Evolutionary conservation across 257 asterid species (phyloP), one percentile per base, ranked within the genome.

Genomic region (Primulina huaijiensis): DNA sequence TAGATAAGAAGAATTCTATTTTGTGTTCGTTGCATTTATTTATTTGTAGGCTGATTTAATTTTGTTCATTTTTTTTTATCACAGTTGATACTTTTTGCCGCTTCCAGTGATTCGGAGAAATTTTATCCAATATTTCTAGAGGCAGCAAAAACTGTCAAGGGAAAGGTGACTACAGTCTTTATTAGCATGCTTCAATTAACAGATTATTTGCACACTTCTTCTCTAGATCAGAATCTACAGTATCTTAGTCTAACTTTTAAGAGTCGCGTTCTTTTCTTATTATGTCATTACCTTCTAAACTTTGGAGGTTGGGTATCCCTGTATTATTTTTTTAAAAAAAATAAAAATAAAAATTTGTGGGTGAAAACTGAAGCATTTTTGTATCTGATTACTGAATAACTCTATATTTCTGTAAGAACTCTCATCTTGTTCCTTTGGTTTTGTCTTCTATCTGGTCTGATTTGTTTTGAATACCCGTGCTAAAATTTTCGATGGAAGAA

Each of bases 61-160:
- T 50, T 65, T 55, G 34, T 43, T 68, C 67, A 34, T 65, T 79
- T 50, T 82, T 67, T 56, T 25, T 61, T 35, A 12, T 68, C 25
- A 38, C 92, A 92, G 98, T 76, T 93, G 86, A 78, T 93, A 67
- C 95, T 93, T 60, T 93, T 93, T 82, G 82, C 92, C 71, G 75
- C 85, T 72, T 85, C 94, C 63, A 74, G 72, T 27, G 96, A 89
- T 55, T 62, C 92, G 27, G 89, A 79, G 77, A 90, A 83, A 77
- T 71, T 75, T 63, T 80, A 86, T 71, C 85, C 94, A 29, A 33
- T 65, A 43, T 50, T 50, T 16, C 57, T 50, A 75, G 98, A 90
- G 74, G 96, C 96, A n/a, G 94, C 90, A 66, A 90, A 87, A 76
- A 73, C 82, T 56, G 90, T 90, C 88, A 88, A 83, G 85, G 97